Base-by-base conservation (phyloP, 176 grass and related monocot genomes). In the Oryza meridionalis region DNA sequence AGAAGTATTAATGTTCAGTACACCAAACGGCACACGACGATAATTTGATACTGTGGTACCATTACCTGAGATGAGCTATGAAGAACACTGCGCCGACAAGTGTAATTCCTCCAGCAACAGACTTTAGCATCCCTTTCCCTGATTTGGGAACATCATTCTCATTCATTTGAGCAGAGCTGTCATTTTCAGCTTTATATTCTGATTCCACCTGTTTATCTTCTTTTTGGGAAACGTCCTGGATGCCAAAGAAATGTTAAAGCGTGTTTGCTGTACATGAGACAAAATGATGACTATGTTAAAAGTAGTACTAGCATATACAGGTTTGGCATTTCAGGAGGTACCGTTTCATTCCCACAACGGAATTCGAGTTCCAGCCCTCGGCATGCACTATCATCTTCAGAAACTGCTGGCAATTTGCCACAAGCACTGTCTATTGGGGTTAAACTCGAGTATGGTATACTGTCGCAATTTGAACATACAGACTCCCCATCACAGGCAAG, bases 81-180 rank as follows among this genome's bases (percentile, higher is more conserved):
- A 94, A 75, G 72, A 94, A 81, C 49, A 94, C 86, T 10, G 79
- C 80, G 3, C 86, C 89, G 0, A 81, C 61, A 44, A 91, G 79
- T 21, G 92, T 89, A 17, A 94, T 91, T 73, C 89, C 92, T 53
- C 89, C 89, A 29, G 84, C 89, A 70, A 94, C 84, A 25, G 89
- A 91, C 69, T 80, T 91, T 5, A 94, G 67, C 61, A 94, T 11
- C 26, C 82, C 84, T 58, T 85, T 88, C 22, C 81, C 92, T 42
- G 86, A 81, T 79, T 87, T 85, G 21, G 61, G 44, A 21, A 19
- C 82, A 72, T 38, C 73, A 19, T 79, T 87, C 76, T 44, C 70
- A 24, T 61, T 66, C 68, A 47, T 70, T 55, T 61, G 27, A 38
- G 67, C 42, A 75, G 19, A n/a, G 2, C 29, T 61, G 55, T 64